Conservation (phyloP, 2,329 filamentous ascomycete species). For the Colletotrichum zoysiae region DNA sequence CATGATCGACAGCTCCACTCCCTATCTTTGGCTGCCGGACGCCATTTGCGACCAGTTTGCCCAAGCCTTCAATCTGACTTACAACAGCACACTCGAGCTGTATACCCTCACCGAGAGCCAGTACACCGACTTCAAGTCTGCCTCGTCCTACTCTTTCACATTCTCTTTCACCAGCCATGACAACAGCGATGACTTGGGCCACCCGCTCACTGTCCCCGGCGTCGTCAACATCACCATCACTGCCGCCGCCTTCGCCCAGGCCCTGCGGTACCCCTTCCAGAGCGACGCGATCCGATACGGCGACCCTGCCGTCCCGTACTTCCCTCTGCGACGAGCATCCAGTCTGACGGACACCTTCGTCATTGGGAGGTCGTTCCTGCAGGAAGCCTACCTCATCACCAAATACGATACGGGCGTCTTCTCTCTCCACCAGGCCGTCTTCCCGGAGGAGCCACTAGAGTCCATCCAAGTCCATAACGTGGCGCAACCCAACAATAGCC, state of each 20-base stretch:
- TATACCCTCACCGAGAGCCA: constrained; percentile 74
- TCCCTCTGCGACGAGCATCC: constrained; percentile 70
- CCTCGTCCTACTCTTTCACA: constrained; percentile 63
- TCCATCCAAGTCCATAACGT: constrained; percentile 59
- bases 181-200: constrained; percentile 65
- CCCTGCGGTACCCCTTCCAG: constrained; percentile 63
- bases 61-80: constrained; percentile 71
- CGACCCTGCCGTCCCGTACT: constrained; percentile 68
- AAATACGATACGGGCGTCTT: constrained; percentile 67
- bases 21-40: constrained; percentile 73
- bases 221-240: constrained; percentile 70
- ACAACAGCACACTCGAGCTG: constrained; percentile 72
- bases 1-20: constrained; percentile 73
- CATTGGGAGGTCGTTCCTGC: constrained; percentile 76
- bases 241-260: constrained; percentile 62
- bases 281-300: constrained; percentile 58
- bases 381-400: constrained; percentile 73
- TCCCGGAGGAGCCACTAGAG: constrained; percentile 58
- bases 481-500: constrained; percentile 58
- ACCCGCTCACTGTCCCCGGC: constrained; percentile 61
- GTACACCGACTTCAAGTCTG: constrained; percentile 58
- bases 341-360: constrained; percentile 63
- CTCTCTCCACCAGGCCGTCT: constrained; percentile 67
- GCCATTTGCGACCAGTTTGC: constrained; percentile 75
- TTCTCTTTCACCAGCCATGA: constrained; percentile 69